Percentiles rank a stretch among this genome's conserved stretches.
These are phyloP conservation scores for Blastocystis hominis DNA, from an alignment of 352 stramenopile genomes.

Conservation along the genomic window DNA sequence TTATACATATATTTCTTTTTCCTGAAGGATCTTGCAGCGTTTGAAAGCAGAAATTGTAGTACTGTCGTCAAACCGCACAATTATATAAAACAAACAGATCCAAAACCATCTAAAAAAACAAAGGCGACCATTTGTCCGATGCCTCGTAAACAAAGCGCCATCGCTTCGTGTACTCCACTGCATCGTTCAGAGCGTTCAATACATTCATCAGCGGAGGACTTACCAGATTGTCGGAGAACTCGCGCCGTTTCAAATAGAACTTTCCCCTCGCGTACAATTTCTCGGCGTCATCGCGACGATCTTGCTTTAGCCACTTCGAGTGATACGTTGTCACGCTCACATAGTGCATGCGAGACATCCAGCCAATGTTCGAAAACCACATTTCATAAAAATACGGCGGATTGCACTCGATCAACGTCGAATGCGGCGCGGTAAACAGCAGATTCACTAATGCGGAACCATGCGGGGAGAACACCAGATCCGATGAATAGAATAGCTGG, in stretches of 20 bases:
- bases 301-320: neutral
- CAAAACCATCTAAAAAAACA: neutral
- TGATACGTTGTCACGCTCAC: neutral
- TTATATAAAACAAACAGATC: too few relatives aligned
- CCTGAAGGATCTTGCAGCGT: too few relatives aligned
- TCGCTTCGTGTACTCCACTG: neutral
- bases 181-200: neutral
- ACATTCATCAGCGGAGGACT: neutral
- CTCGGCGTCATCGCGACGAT: neutral
- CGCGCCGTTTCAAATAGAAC: neutral
- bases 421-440: neutral
- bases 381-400: conserved; percentile 17
- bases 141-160: neutral
- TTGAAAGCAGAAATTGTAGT: too few relatives aligned
- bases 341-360: neutral
- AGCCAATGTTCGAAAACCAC: neutral
- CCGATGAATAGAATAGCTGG: neutral
- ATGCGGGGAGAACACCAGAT: neutral
- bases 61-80: too few relatives aligned
- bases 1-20: too few relatives aligned
- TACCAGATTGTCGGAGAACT: neutral
- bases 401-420: neutral
- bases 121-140: conserved; percentile 24
- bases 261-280: neutral
- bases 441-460: neutral